These are phyloP conservation scores for Penicillium verrucosum DNA, from an alignment of 2,329 filamentous ascomycete genomes.

Conservation along the genomic window DNA sequence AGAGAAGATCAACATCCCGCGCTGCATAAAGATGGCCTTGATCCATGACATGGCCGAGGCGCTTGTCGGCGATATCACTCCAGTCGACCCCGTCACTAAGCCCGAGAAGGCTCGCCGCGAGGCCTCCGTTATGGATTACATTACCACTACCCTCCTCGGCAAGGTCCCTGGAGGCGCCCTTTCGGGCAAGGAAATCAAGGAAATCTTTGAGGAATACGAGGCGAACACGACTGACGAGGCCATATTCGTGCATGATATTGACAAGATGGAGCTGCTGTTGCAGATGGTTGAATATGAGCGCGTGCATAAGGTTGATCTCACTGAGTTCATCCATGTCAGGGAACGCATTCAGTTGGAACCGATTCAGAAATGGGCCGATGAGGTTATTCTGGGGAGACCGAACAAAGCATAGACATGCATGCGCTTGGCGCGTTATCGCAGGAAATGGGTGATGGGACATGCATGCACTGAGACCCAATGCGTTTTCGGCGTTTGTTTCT, in stretches of 20 bases:
- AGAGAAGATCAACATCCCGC: conserved; percentile 68
- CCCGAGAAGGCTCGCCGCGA: conserved; percentile 86
- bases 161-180: conserved; percentile 65
- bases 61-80: conserved; percentile 94
- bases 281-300: conserved; percentile 98
- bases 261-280: conserved; percentile 91
- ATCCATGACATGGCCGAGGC: conserved; percentile 97
- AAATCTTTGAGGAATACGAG: conserved; percentile 94
- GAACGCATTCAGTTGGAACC: conserved; percentile 68
- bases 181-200: conserved; percentile 67
- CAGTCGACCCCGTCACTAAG: conserved; percentile 81
- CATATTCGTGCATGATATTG: conserved; percentile 90
- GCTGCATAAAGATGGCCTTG: conserved; percentile 92
- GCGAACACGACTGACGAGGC: conserved; percentile 79
- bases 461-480: background rate
- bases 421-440: background rate
- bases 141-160: conserved; percentile 69
- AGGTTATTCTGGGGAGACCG: conserved; percentile 70
- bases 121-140: conserved; percentile 85
- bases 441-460: background rate
- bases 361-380: conserved; percentile 73
- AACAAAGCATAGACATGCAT: conserved; percentile 43
- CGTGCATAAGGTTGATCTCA: conserved; percentile 66
- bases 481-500: conserved; percentile 15
- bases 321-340: conserved; percentile 74